Conservation (phyloP, 1,139 yeast genomes). For the Diutina catenulata region DNA sequence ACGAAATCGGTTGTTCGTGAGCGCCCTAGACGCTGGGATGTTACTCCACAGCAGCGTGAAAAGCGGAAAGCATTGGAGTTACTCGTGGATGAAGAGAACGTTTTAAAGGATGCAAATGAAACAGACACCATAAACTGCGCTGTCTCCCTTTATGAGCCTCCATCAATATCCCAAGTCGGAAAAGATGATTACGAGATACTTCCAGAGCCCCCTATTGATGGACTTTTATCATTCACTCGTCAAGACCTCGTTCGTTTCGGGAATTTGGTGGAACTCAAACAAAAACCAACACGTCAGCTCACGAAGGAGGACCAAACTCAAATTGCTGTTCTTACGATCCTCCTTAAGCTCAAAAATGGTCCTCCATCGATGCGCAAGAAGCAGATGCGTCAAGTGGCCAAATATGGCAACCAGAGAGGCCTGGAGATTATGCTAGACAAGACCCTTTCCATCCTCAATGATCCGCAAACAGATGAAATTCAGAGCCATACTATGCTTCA, state of each 20-base stretch:
- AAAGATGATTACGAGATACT: conserved; percentile 6
- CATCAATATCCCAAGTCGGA: too few relatives aligned
- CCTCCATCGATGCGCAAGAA: conserved; percentile 51
- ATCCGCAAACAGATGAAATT: conserved; percentile 63
- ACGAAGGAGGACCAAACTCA: conserved; percentile 46
- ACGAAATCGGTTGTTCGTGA: too few relatives aligned
- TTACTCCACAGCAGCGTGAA: conserved; percentile 22
- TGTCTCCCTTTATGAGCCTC: background rate
- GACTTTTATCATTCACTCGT: conserved; percentile 12
- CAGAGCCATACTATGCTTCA: conserved; percentile 79
- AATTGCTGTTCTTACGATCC: conserved; percentile 46
- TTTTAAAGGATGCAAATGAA: conserved; percentile 24
- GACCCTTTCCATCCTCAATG: conserved; percentile 64
- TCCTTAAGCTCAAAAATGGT: conserved; percentile 72
- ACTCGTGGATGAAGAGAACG: conserved; percentile 8
- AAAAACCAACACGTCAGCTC: conserved; percentile 14
- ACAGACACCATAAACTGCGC: conserved; percentile 15
- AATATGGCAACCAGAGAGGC: conserved; percentile 54
- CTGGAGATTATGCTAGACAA: conserved; percentile 58
- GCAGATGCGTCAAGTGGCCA: conserved; percentile 61
- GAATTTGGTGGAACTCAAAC: conserved; percentile 27
- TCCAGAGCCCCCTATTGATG: conserved; percentile 9
- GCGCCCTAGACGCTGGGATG: conserved; percentile 18
- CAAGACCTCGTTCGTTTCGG: conserved; percentile 69
- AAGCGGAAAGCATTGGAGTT: conserved; percentile 8